phyloP scores from a whole-genome alignment of 208 protist species.

The Herpetomonas tarakana region DNA sequence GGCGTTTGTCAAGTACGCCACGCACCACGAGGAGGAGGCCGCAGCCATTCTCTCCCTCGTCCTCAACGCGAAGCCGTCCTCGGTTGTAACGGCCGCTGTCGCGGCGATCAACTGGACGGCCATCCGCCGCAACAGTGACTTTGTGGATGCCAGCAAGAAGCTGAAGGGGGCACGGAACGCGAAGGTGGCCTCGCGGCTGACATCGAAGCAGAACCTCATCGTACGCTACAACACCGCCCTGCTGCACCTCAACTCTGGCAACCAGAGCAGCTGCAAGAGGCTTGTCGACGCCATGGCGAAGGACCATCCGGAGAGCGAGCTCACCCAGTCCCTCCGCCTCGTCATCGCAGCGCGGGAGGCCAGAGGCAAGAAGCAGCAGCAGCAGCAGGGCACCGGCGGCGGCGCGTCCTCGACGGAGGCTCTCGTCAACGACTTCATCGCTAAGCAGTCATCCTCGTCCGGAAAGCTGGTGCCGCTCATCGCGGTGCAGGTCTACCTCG shows the following conservation, averaged over 20 bases:
- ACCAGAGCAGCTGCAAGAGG: slow-evolving; percentile 45
- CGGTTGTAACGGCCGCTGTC: slow-evolving; percentile 55
- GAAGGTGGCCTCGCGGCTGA: slow-evolving; percentile 52
- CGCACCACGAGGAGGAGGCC: slow-evolving; percentile 48
- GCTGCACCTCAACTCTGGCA: slow-evolving; percentile 61
- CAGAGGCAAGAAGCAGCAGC: slow-evolving; percentile 44
- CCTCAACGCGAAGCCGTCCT: slow-evolving; percentile 49
- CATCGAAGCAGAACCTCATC: slow-evolving; percentile 53
- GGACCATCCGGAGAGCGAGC: slow-evolving; percentile 51
- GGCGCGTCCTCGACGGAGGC: slow-evolving; percentile 19
- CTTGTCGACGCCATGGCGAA: slow-evolving; percentile 66
- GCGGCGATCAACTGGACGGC: slow-evolving; percentile 73
- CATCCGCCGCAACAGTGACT: slow-evolving; percentile 55
- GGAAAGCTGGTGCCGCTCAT: slow-evolving; percentile 32
- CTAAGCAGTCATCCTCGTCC: slow-evolving; percentile 16
- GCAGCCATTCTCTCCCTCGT: slow-evolving; percentile 43
- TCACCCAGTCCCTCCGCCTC: slow-evolving; percentile 67
- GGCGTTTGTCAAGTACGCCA: slow-evolving; percentile 59
- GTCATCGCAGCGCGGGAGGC: slow-evolving; percentile 48
- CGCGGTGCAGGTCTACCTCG: slow-evolving; percentile 70
- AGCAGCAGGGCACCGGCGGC: slow-evolving; percentile 19
- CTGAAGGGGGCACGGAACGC: slow-evolving; percentile 63
- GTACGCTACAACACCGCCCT: slow-evolving; percentile 88
- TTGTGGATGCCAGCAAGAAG: slow-evolving; percentile 71
- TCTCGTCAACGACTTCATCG: slow-evolving; percentile 11